Evolutionary conservation across 257 asterid species (phyloP), one percentile per base, ranked within the genome.

Genomic region (Petrea volubilis): DNA sequence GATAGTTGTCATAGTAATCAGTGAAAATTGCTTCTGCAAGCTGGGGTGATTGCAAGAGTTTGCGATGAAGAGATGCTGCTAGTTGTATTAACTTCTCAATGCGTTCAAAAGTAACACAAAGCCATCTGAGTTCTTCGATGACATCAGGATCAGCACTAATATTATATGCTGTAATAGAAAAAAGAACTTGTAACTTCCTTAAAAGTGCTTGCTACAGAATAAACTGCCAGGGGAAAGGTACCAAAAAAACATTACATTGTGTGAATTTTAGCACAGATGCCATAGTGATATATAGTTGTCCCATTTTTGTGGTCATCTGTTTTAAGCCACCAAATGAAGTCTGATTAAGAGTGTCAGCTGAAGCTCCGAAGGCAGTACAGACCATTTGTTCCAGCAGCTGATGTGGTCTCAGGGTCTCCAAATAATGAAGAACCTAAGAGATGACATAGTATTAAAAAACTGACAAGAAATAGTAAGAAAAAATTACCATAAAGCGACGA

Each of bases 361-460:
- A 87, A 24, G 98, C 97, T 74, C 87, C 81, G 76, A 90, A 90
- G 79, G 98, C 91, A 70, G 98, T 77, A 75, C 92, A 88, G 44
- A 95, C 83, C 96, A 95, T 88, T 82, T 95, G 92, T 72, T 77
- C 97, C 83, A 95, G 88, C 78, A 95, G 78, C 41, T 85, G 88
- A 71, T 74, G 79, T 14, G 98, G 95, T 62, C 15, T 85, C 68
- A 90, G 61, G 1, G 98, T 93, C 80, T 93, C 98, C 91, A 93
- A 78, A 87, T 89, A 90, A 83, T 93, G 98, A 75, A 93, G 96
- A 83, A 78, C 94, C 98, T 91, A 68, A 72, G n/a, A 58, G 67
- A 66, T 51, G 64, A 70, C 23, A 61, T 50, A 53, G 20, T 1
- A 14, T 12, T 23, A 27, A 55, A 78, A 27, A 18, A 18, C 12